Evolutionary conservation across 228 moss, liverwort and hornwort genomes (phyloP).

Genomic region (Sphagnum magellanicum): DNA sequence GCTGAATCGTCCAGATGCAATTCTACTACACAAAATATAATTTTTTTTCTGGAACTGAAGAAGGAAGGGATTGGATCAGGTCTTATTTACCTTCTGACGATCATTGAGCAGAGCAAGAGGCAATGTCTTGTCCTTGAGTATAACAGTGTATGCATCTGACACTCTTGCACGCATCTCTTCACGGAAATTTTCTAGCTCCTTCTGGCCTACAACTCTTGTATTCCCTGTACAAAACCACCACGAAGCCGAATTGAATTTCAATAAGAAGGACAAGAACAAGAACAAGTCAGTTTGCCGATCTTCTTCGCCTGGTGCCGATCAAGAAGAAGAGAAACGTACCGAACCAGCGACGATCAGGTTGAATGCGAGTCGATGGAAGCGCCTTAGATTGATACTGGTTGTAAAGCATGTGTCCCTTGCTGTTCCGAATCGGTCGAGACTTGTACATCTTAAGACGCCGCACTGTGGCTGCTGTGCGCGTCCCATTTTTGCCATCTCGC

Average conservation of each 20-base stretch:
- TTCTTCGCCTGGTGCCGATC: too few relatives aligned
- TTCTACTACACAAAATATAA: too few relatives aligned
- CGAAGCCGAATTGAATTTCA: not conserved
- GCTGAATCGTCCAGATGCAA: too few relatives aligned
- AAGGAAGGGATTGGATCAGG: too few relatives aligned
- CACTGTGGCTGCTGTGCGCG: conserved; percentile 75
- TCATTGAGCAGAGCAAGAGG: conserved; percentile 84
- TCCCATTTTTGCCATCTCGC: conserved; percentile 74
- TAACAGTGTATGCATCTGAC: conserved; percentile 81
- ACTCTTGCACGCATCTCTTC: conserved; percentile 92
- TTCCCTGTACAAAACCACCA: conserved; percentile 36
- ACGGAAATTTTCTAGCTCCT: conserved; percentile 84
- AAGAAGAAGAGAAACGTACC: conserved; percentile 21
- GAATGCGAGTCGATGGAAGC: conserved; percentile 78
- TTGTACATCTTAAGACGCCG: conserved; percentile 97
- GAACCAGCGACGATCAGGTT: conserved; percentile 98
- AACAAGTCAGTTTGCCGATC: not conserved
- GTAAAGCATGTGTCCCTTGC: conserved; percentile 72
- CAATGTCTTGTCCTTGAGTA: conserved; percentile 91
- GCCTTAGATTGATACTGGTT: conserved; percentile 84
- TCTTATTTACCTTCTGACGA: conserved; percentile 51
- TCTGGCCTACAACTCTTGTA: conserved; percentile 90
- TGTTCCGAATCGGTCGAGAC: conserved; percentile 78
- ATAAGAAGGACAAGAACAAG: not conserved
- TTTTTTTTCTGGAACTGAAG: too few relatives aligned